Evolutionary conservation across 495 filamentous ascomycete genomes (phyloP).

Genomic region (Thermochaetoides thermophila): DNA sequence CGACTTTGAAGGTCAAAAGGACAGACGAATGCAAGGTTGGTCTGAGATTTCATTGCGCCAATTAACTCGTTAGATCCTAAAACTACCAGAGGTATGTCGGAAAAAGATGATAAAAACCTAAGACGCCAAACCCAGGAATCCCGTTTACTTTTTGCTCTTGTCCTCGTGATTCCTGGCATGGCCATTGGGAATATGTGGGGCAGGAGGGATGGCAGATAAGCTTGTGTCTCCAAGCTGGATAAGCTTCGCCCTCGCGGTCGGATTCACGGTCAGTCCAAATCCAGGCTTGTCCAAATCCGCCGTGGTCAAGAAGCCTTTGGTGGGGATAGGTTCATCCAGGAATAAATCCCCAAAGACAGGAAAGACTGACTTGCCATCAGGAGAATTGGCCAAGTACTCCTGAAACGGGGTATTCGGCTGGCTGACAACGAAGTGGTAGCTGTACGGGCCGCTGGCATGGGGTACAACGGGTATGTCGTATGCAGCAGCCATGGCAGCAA

Average conservation of each 20-base stretch:
- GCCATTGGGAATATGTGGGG: too few relatives aligned
- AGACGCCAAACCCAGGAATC: too few relatives aligned
- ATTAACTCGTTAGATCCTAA: too few relatives aligned
- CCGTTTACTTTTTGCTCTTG: too few relatives aligned
- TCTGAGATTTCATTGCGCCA: too few relatives aligned
- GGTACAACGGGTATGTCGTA: constrained; percentile 93
- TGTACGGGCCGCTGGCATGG: constrained; percentile 82
- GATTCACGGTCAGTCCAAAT: constrained; percentile 78
- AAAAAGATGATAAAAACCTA: too few relatives aligned
- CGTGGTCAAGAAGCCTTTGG: constrained; percentile 62
- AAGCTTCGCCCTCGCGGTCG: constrained; percentile 49
- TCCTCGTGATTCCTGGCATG: too few relatives aligned
- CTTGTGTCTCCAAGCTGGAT: too few relatives aligned
- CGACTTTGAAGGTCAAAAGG: too few relatives aligned
- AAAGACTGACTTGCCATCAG: constrained; percentile 73
- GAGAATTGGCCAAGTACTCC: constrained; percentile 84
- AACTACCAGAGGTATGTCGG: too few relatives aligned
- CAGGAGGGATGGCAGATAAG: too few relatives aligned
- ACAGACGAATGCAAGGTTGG: too few relatives aligned
- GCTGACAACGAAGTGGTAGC: constrained; percentile 86
- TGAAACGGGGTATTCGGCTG: constrained; percentile 87
- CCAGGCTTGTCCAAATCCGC: constrained; percentile 75
- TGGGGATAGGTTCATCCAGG: constrained; percentile 77
- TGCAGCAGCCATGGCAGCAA: constrained; percentile 74
- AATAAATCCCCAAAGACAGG: constrained; percentile 89